Percentiles rank a stretch among this genome's conserved stretches.
These are phyloP conservation scores for Cardamine occulta DNA, from an alignment of 345 rosid species.

Conservation along the genomic window DNA sequence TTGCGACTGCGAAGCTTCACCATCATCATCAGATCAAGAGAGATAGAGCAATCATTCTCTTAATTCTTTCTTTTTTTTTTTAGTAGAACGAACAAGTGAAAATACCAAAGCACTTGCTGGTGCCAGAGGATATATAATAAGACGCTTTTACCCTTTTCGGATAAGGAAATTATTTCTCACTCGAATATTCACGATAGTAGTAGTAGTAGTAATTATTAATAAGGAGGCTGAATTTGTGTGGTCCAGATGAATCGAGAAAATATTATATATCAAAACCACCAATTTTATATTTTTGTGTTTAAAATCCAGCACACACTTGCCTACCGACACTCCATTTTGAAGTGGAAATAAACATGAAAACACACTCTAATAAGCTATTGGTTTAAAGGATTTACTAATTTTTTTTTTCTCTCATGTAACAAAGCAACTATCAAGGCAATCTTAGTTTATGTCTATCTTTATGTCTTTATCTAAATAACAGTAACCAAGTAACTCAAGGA, in stretches of 20 bases:
- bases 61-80: background rate
- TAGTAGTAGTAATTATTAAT: background rate
- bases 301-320: too few species aligned
- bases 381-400: too few species aligned
- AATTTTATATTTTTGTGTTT: too few species aligned
- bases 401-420: too few species aligned
- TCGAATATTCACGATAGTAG: background rate
- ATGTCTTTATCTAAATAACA: too few species aligned
- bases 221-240: background rate
- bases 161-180: background rate
- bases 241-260: background rate
- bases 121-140: background rate
- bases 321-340: too few species aligned
- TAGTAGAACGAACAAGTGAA: constrained; percentile 2
- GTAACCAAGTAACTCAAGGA: too few species aligned
- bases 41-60: constrained; percentile 4
- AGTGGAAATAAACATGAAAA: too few species aligned
- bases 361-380: too few species aligned
- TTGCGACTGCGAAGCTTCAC: constrained; percentile 73
- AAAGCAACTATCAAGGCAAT: too few species aligned
- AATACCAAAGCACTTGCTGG: constrained; percentile 3
- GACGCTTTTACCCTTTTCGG: constrained; percentile 30
- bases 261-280: too few species aligned
- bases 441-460: too few species aligned
- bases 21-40: constrained; percentile 31